A percentile compares a stretch with the other conserved stretches of the same genome.
These are phyloP conservation scores for Drosera spatulata DNA, from an alignment of 179 eudicot genomes.

Conservation along the genomic window DNA sequence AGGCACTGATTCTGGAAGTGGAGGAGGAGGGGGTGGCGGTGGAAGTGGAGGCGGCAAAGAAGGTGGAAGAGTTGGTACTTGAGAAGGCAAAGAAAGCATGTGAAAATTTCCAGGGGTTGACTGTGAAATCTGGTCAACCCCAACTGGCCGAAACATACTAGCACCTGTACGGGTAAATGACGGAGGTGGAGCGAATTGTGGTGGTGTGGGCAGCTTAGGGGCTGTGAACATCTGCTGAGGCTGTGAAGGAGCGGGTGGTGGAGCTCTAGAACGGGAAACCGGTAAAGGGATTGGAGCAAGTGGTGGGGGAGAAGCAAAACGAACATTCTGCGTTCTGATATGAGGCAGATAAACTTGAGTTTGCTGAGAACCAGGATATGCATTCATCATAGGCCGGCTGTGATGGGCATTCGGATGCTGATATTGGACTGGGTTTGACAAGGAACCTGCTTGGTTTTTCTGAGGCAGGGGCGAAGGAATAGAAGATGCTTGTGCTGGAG, in stretches of 20 bases:
- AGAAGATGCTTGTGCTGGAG: constrained; percentile 28
- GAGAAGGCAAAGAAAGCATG: constrained; percentile 13
- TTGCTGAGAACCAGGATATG: constrained; percentile 27
- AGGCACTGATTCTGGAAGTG: constrained; percentile 26
- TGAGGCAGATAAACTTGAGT: constrained; percentile 11
- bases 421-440: constrained; percentile 17
- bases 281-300: constrained; percentile 18
- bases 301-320: constrained; percentile 22
- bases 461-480: constrained; percentile 16
- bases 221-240: constrained; percentile 21
- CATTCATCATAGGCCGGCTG: constrained; percentile 19
- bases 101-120: constrained; percentile 13
- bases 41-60: constrained; percentile 37
- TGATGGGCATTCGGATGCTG: constrained; percentile 30
- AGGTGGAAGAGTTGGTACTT: constrained; percentile 33
- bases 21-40: constrained; percentile 42
- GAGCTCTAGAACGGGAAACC: constrained; percentile 21
- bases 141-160: constrained; percentile 22
- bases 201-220: constrained; percentile 19
- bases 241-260: constrained; percentile 33
- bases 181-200: constrained; percentile 4
- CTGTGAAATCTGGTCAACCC: constrained; percentile 16
- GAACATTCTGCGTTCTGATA: constrained; percentile 30
- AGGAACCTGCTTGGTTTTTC: constrained; percentile 28
- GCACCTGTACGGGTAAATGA: constrained; percentile 7